phyloP scores from a whole-genome alignment of 345 rosid genomes.

The Gossypium australe region DNA sequence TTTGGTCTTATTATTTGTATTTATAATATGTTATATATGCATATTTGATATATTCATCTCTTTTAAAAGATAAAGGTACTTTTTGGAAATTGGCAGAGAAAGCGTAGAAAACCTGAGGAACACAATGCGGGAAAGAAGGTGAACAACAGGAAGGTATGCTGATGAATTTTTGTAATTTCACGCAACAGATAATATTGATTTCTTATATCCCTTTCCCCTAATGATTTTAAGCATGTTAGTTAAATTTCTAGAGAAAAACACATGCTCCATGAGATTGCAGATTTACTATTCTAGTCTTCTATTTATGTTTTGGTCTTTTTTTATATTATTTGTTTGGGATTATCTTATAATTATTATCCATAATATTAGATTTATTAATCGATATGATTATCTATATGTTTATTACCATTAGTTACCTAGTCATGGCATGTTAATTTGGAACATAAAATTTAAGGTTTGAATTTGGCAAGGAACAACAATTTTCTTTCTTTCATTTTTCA shows the following conservation, averaged over 20 bases:
- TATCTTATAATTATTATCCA: neutral
- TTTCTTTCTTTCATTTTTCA: neutral
- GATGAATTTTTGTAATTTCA: constrained; percentile 1
- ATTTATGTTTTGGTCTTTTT: neutral
- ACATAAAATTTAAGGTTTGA: neutral
- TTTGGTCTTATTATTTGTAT: neutral
- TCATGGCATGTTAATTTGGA: neutral
- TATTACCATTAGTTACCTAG: neutral
- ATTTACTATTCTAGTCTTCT: neutral
- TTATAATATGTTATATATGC: neutral
- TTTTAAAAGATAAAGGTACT: constrained; percentile 7
- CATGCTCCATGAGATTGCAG: neutral
- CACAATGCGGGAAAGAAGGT: constrained; percentile 49
- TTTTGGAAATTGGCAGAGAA: constrained; percentile 51
- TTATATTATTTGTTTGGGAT: neutral
- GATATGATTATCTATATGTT: neutral
- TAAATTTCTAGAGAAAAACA: neutral
- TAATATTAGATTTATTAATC: neutral
- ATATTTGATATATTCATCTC: neutral
- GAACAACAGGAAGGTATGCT: constrained; percentile 61
- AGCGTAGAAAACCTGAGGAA: constrained; percentile 82
- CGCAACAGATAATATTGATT: neutral
- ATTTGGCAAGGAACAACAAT: neutral
- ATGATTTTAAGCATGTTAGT: neutral
- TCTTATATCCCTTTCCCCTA: neutral